phyloP scores from a whole-genome alignment of 1,284 basidiomycete species.

The Cutaneotrichosporon sp. region DNA sequence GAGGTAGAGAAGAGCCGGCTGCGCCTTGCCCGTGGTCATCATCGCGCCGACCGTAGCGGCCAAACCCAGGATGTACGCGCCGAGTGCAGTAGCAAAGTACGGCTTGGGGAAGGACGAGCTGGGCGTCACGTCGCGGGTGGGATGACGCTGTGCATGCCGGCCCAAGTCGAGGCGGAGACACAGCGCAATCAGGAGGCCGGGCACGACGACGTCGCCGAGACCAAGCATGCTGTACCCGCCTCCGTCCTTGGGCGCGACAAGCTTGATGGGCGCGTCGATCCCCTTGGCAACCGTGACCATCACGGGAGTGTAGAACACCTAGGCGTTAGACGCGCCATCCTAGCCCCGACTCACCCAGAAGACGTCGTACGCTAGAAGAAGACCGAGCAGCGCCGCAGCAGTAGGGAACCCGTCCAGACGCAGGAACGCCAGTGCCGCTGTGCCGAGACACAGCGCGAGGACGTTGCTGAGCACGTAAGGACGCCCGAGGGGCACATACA shows the following conservation, averaged over 20 bases:
- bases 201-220: constrained; percentile 63
- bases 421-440: constrained; percentile 73
- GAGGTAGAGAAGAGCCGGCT: constrained; percentile 90
- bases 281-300: constrained; percentile 91
- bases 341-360: constrained; percentile 53
- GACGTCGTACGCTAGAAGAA: constrained; percentile 83
- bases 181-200: constrained; percentile 80
- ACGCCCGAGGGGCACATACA: constrained; percentile 61
- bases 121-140: constrained; percentile 31
- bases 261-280: constrained; percentile 89
- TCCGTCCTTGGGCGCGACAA: constrained; percentile 70
- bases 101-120: constrained; percentile 57
- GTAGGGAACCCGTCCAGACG: constrained; percentile 88
- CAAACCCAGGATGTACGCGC: constrained; percentile 74
- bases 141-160: constrained; percentile 30
- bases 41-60: constrained; percentile 78
- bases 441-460: constrained; percentile 64
- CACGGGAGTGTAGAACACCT: constrained; percentile 46
- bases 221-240: constrained; percentile 64
- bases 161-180: constrained; percentile 79
- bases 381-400: constrained; percentile 70
- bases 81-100: constrained; percentile 70
- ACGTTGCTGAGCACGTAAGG: constrained; percentile 24
- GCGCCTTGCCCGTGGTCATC: constrained; percentile 72
- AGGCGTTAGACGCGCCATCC: constrained; percentile 1